Conservation (phyloP, 148 eudicot genomes). For the Spergularia bocconei region DNA sequence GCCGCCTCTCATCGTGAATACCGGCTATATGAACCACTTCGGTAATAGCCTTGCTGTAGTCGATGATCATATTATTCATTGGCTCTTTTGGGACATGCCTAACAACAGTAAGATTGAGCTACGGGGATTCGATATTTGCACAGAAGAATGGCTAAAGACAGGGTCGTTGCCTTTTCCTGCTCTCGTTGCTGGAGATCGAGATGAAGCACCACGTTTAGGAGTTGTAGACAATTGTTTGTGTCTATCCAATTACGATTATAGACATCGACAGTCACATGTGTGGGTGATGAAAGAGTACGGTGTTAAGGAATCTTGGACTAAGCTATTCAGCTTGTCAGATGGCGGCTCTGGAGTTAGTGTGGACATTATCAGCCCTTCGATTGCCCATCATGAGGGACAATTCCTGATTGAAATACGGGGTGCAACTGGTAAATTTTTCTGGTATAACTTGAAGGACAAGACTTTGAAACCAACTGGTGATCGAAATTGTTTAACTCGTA, state of each 20-base stretch:
- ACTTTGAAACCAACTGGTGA: background rate
- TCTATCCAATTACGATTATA: background rate
- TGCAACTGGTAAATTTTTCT: constrained; percentile 9
- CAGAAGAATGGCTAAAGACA: too few relatives aligned
- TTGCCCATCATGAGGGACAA: background rate
- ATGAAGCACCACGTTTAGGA: background rate
- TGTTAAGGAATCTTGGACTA: constrained; percentile 29
- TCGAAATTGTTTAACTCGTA: too few relatives aligned
- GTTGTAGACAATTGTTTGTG: constrained; percentile 19
- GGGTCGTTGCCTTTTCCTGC: too few relatives aligned
- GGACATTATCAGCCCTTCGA: background rate
- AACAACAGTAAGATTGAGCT: too few relatives aligned
- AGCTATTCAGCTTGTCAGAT: background rate
- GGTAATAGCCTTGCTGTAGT: too few relatives aligned
- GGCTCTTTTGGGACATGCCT: too few relatives aligned
- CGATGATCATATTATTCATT: too few relatives aligned
- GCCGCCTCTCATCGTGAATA: too few relatives aligned
- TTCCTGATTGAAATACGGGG: constrained; percentile 15
- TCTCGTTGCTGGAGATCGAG: too few relatives aligned
- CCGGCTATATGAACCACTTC: too few relatives aligned
- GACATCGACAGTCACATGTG: background rate
- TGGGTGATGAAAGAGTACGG: constrained; percentile 42
- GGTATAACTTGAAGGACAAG: constrained; percentile 24
- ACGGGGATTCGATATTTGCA: too few relatives aligned
- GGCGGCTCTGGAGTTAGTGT: background rate